phyloP scores from a whole-genome alignment of 2,329 filamentous ascomycete genomes.

The Aspergillus brunneoviolaceus region DNA sequence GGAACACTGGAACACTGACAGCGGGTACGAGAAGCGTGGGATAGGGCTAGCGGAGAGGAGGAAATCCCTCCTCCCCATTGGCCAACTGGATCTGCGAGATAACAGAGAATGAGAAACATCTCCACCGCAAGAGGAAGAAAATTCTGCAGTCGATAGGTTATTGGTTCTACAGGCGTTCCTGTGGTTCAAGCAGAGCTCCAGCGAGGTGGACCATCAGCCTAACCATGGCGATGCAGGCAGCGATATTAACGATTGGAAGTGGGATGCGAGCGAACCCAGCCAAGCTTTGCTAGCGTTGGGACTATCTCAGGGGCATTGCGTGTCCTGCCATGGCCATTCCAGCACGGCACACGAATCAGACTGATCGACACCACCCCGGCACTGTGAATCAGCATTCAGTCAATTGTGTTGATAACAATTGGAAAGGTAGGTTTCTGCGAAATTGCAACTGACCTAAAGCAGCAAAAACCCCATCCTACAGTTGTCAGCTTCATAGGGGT shows the following conservation, averaged over 20 bases:
- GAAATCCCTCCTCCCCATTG: not conserved
- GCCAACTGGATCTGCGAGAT: not conserved
- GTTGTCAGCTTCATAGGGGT: not conserved
- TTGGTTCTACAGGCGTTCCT: not conserved
- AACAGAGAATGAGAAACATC: not conserved
- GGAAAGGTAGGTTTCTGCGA: not conserved
- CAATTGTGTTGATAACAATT: not conserved
- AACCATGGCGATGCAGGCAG: constrained; percentile 1
- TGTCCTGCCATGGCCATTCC: not conserved
- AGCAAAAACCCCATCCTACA: not conserved
- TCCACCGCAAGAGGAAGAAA: not conserved
- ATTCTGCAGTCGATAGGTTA: not conserved
- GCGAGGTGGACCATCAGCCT: not conserved
- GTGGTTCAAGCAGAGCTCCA: not conserved
- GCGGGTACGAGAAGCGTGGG: not conserved
- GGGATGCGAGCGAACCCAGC: not conserved
- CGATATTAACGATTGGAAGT: not conserved
- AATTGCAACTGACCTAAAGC: not conserved
- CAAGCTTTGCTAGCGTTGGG: constrained; percentile 7
- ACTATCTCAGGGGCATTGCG: constrained; percentile 8
- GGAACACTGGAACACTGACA: not conserved
- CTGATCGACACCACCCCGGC: not conserved
- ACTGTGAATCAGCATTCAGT: not conserved
- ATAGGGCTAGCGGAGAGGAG: not conserved
- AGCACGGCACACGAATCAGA: not conserved